Evolutionary conservation across 257 asterid species (phyloP).

Genomic region (Eucommia ulmoides): DNA sequence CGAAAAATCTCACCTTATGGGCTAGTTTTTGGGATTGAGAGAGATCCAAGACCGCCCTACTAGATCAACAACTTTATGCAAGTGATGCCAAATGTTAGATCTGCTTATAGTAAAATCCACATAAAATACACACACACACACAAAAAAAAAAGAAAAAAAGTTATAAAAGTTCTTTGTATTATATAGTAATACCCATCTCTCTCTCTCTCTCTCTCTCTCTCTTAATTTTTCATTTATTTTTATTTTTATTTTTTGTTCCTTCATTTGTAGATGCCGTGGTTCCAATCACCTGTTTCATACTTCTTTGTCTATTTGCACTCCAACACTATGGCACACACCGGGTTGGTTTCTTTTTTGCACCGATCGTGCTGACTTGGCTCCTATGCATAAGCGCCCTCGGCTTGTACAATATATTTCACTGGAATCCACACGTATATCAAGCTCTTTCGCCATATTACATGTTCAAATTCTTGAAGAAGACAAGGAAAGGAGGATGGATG

Average conservation of each 20-base stretch:
- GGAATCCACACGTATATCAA: not conserved
- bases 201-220: not conserved
- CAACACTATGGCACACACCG: constrained; percentile 4
- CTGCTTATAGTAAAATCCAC: no score
- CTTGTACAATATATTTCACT: constrained; percentile 1
- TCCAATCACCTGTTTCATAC: constrained; percentile 1
- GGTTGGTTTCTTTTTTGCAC: not conserved
- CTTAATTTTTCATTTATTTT: not conserved
- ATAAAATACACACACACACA: not conserved
- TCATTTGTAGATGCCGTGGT: not conserved
- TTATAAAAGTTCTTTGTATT: not conserved
- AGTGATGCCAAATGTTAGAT: no score
- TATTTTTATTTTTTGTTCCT: not conserved
- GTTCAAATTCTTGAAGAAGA: constrained; percentile 1
- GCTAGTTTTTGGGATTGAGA: no score
- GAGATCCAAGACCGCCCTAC: no score
- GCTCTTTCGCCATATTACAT: constrained; percentile 1
- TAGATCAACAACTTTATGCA: no score
- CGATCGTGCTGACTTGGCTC: not conserved
- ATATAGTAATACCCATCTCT: not conserved
- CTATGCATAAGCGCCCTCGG: constrained; percentile 4
- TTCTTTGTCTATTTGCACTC: constrained; percentile 1
- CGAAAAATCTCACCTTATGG: no score
- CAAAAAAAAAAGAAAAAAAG: not conserved
- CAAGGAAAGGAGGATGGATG: constrained; percentile 3